phyloP scores from a whole-genome alignment of 2,329 filamentous ascomycete genomes.

The Myriosclerotinia curreyana region DNA sequence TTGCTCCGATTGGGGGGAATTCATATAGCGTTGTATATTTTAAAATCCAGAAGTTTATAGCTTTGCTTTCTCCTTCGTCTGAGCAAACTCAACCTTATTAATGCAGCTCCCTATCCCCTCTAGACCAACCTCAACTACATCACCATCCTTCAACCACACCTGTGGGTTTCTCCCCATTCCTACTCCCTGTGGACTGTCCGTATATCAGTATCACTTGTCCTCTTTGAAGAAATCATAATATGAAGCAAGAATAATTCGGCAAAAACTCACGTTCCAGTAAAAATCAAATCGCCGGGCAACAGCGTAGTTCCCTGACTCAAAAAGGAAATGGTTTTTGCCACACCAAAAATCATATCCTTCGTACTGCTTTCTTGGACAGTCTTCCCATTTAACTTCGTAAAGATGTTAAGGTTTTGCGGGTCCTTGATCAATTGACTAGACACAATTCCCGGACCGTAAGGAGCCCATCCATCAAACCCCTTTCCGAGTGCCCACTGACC shows the following conservation, averaged over 20 bases:
- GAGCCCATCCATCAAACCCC: slow-evolving; percentile 73
- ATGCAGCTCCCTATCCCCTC: slow-evolving; percentile 62
- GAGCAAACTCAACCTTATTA: slow-evolving; percentile 49
- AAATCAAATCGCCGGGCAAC: slow-evolving; percentile 62
- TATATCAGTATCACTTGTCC: not conserved
- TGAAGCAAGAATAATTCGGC: not conserved
- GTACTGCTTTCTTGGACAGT: slow-evolving; percentile 56
- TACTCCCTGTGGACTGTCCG: slow-evolving; percentile 58
- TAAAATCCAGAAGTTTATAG: slow-evolving; percentile 23
- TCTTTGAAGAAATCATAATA: not conserved
- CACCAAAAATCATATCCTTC: slow-evolving; percentile 61
- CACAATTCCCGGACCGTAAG: slow-evolving; percentile 70
- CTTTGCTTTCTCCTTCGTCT: slow-evolving; percentile 38
- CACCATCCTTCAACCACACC: slow-evolving; percentile 67
- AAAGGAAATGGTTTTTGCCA: slow-evolving; percentile 57
- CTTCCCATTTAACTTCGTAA: slow-evolving; percentile 58
- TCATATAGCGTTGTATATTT: not conserved
- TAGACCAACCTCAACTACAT: slow-evolving; percentile 65
- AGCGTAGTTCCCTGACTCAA: slow-evolving; percentile 61
- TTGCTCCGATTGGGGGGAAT: not conserved
- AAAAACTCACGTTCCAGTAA: slow-evolving; percentile 54
- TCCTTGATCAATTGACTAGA: slow-evolving; percentile 53
- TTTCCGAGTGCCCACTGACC: slow-evolving; percentile 72
- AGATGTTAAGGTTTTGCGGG: slow-evolving; percentile 55
- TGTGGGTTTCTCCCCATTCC: slow-evolving; percentile 66